Evolutionary conservation across 345 rosid genomes (phyloP).

Genomic region (Camelina sativa): DNA sequence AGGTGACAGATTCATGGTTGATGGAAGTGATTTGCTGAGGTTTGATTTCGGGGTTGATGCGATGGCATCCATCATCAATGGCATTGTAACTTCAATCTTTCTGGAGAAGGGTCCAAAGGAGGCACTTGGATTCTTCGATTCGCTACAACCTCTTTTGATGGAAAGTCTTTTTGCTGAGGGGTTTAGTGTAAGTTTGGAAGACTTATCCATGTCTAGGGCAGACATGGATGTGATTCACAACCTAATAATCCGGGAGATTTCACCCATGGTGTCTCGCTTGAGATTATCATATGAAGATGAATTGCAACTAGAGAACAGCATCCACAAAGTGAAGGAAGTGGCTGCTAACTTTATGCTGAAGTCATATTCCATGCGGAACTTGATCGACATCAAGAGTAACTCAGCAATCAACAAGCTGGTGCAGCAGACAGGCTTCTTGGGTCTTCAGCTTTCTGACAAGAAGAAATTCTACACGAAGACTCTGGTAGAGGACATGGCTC

Average conservation of each 20-base stretch:
- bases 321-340: constrained; percentile 55
- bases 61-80: constrained; percentile 57
- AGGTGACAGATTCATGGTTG: constrained; percentile 62
- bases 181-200: constrained; percentile 71
- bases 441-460: constrained; percentile 81
- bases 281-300: constrained; percentile 69
- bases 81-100: constrained; percentile 63
- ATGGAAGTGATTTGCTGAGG: constrained; percentile 59
- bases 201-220: constrained; percentile 61
- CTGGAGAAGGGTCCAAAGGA: constrained; percentile 75
- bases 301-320: constrained; percentile 71
- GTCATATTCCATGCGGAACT: constrained; percentile 66
- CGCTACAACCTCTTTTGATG: constrained; percentile 85
- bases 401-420: constrained; percentile 71
- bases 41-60: constrained; percentile 56
- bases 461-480: constrained; percentile 82
- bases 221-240: constrained; percentile 47
- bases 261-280: constrained; percentile 62
- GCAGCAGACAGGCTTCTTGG: constrained; percentile 89
- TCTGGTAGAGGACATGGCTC: constrained; percentile 76
- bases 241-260: constrained; percentile 46
- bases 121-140: constrained; percentile 69
- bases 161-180: constrained; percentile 71
- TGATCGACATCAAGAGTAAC: constrained; percentile 83
- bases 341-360: constrained; percentile 59